Base-by-base conservation (phyloP, 306 rosid genomes). In the Purshia tridentata region DNA sequence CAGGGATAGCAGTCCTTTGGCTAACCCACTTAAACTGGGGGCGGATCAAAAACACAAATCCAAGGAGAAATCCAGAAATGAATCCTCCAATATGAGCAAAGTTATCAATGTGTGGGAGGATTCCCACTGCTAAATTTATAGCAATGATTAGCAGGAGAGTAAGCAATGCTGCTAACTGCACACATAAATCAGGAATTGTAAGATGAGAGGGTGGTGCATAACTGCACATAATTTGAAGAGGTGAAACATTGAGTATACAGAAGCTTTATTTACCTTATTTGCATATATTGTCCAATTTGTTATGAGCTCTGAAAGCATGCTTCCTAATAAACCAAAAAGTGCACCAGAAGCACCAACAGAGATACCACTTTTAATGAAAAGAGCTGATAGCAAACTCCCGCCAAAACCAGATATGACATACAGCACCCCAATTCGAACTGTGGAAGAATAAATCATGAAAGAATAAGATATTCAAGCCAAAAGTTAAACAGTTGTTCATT, bases 331-430 rank as follows among this genome's bases (percentile, higher is more conserved):
- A 69, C 98, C 98, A 82, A 92, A 92, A 53, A 89, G 86, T 65
- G 96, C 98, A 67, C 98, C 98, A 5, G 98, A 92, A 77, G 98
- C 96, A 77, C 98, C 98, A 71, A 92, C 98, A 6, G 98, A 92
- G 53, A 92, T 89, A 18, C 85, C 88, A 45, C 77, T 60, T 76
- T 82, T 76, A 66, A 89, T 80, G 76, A 92, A 89, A 49, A 92
- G 83, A 59, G 93, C 80, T 5, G 98, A 92, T 66, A 88, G 70
- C 81, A 92, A 78, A 81, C 90, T 89, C 65, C 98, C 98, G 2
- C 98, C 93, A 69, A 88, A 89, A 72, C 98, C 98, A 29, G 96
- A 85, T 67, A 92, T 56, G 82, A 88, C 60, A 66, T 92, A 92
- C 29, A 92, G 81, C 72, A 83, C 42, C 47, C 96, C 96, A 66